phyloP scores from a whole-genome alignment of 164 flowering plant species.

The Kalanchoe fedtschenkoi region DNA sequence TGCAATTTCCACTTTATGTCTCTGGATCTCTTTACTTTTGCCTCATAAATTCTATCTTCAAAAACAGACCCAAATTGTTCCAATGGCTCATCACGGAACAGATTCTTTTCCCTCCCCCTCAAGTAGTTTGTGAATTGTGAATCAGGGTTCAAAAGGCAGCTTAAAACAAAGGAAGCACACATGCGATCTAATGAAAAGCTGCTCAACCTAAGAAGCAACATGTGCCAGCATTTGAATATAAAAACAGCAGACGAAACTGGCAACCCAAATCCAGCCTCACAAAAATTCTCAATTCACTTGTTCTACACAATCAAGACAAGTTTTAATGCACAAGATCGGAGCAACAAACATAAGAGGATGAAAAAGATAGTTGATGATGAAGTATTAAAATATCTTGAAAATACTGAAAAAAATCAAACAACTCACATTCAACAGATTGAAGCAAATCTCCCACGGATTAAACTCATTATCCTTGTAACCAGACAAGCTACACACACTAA shows the following conservation, averaged over 20 bases:
- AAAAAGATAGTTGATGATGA: neutral
- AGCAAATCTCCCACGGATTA: constrained; percentile 85
- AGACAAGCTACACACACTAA: constrained; percentile 43
- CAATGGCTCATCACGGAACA: too few species aligned
- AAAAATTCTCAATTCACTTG: neutral
- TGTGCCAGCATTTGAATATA: neutral
- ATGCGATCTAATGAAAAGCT: neutral
- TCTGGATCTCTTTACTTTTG: too few species aligned
- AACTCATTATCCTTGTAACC: constrained; percentile 50
- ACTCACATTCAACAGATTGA: constrained; percentile 70
- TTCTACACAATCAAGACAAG: neutral
- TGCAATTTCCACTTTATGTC: too few species aligned
- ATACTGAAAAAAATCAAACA: neutral
- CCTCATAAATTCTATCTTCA: too few species aligned
- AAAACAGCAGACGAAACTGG: neutral
- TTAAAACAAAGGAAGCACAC: neutral
- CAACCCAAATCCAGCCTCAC: neutral
- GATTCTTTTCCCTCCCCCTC: too few species aligned
- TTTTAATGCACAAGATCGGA: neutral
- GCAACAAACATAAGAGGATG: neutral
- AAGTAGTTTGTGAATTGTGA: too few species aligned
- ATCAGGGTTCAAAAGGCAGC: too few species aligned
- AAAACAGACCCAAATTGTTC: too few species aligned
- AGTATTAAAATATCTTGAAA: too few species aligned
- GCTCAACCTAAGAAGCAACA: neutral